Conservation (phyloP, 148 eudicot species). For the Limonium bicolor region DNA sequence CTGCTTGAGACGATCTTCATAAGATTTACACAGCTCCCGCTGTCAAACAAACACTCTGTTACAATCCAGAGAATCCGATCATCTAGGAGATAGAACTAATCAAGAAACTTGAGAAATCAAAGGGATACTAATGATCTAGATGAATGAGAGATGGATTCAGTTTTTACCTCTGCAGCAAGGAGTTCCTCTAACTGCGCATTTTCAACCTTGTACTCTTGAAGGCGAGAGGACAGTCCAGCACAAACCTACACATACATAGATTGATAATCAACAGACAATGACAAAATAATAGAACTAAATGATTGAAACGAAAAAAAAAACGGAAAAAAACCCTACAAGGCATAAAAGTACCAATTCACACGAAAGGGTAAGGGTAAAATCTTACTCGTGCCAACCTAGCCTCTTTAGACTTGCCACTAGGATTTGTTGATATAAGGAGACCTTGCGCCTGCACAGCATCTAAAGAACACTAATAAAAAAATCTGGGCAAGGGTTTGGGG, state of each 20-base stretch:
- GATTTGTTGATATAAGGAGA: slow-evolving; percentile 59
- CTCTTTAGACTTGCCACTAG: slow-evolving; percentile 90
- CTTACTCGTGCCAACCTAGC: slow-evolving; percentile 99
- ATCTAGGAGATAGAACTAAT: no score
- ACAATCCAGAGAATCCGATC: no score
- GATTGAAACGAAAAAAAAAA: no score
- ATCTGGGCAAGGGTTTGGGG: slow-evolving; percentile 13
- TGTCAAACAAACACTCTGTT: slow-evolving; percentile 15
- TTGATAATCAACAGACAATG: no score
- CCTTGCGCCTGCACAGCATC: slow-evolving; percentile 78
- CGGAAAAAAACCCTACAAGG: no score
- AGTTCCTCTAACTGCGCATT: slow-evolving; percentile 98
- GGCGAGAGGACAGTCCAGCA: slow-evolving; percentile 98
- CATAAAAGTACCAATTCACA: not conserved
- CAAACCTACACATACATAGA: slow-evolving; percentile 93
- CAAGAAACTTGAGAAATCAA: no score
- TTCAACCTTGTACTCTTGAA: slow-evolving; percentile 94
- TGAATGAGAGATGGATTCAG: not conserved
- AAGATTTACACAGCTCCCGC: slow-evolving; percentile 89
- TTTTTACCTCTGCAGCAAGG: slow-evolving; percentile 71
- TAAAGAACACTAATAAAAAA: slow-evolving; percentile 19
- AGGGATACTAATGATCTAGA: no score
- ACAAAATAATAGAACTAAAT: not conserved
- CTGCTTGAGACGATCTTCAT: slow-evolving; percentile 66
- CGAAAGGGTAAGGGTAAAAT: no score